Base-by-base conservation (phyloP, 805 yeast species). In the Candida lessepsii region DNA sequence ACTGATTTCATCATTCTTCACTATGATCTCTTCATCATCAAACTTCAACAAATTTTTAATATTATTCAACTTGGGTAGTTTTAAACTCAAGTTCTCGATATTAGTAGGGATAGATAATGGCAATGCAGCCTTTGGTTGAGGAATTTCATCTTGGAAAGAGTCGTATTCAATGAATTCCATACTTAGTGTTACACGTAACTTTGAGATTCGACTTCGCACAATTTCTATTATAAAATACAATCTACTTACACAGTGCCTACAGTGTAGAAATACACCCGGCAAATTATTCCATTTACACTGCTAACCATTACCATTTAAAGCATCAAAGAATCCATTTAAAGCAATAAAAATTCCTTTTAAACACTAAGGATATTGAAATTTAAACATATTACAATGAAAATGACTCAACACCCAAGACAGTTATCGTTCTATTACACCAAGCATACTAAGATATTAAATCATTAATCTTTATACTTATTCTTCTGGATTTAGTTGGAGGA, bases 131-230 rank as follows among this genome's bases (percentile, higher is more conserved):
- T 69, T 72, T 5, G 74, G 73, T 32, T 61, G 65, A 4, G 71
- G 71, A 5, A 65, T 48, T 14, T 37, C 45, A 27, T 52, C 59
- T 30, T 56, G 51, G 39, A 60, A 63, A 16, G 67, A 50, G 24
- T 66, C 72, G 35, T 61, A 67, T 37, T 63, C 73, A 24, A 69
- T 57, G 42, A 66, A 69, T 50, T 69, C 75, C 75, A 69, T 69
- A 19, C 14, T 32, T 4, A 7, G 29, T 13, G 7, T 13, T 13
- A n/a, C n/a, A n/a, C n/a, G n/a, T n/a, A n/a, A n/a, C n/a, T n/a
- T n/a, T n/a, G n/a, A n/a, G n/a, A n/a, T n/a, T n/a, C n/a, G n/a
- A n/a, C n/a, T n/a, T n/a, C 13, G 13, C 15, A 26, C 15, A 26
- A 26, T 5, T 5, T 32, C 9, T 19, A 20, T 32, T n/a, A n/a